Evolutionary conservation across 2,329 filamentous ascomycete species (phyloP), one percentile per base, ranked within the genome.

Genomic region (Fusarium tupiense): DNA sequence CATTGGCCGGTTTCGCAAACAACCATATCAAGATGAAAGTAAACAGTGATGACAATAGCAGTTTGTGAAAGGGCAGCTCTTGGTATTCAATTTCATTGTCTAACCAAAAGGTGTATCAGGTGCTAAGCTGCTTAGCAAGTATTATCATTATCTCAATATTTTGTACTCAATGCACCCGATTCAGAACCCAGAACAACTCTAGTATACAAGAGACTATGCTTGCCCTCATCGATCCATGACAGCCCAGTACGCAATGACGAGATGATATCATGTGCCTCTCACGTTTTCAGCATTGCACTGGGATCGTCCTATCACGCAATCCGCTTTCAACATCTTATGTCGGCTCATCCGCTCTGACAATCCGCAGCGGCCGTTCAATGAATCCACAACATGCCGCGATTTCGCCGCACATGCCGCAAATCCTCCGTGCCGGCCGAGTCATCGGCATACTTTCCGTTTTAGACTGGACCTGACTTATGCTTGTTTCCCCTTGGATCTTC

Each of bases 241-340:
- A 37, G 37, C 67, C 49, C 64, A 67, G 65, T 54, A 33, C 24
- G 37, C 40, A 61, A 75, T 63, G 62, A 33, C 44, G 38, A 60
- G 57, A 62, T 57, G 35, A 50, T 44, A 58, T 54, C 58, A 54
- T 69, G 58, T 67, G 72, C 59, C 49, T 62, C 72, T 65, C 56
- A 52, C 47, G 37, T 73, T 67, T 72, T 67, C 37, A 59, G 41
- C 44, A 65, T 74, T 29, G 58, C 59, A 52, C 64, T 67, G 40
- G 59, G 75, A 74, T 69, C 47, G 73, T 67, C 60, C 61, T 58
- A 78, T 77, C 76, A 76, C 76, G 75, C 76, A 78, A 78, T 77
- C 64, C 64, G 56, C 60, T 66, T 61, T 58, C 67, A 64, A 68
- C 49, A 64, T 65, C 67, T 59, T 44, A 31, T 44, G 53, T 75